These are phyloP conservation scores for Ilex paraguariensis DNA, from an alignment of 305 asterid species.

Conservation along the genomic window DNA sequence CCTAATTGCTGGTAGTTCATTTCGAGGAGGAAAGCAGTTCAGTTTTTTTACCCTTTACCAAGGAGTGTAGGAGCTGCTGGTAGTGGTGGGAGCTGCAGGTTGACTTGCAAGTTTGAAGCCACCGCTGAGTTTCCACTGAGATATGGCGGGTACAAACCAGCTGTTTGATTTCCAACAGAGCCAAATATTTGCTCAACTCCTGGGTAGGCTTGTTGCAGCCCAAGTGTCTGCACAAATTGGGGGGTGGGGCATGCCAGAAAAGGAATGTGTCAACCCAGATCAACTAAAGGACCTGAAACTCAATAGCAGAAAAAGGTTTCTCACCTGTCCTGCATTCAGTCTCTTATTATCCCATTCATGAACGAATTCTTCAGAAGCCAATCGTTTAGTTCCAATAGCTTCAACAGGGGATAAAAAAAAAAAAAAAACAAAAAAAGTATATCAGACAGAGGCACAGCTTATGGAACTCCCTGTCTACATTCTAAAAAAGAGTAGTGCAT, in stretches of 20 bases:
- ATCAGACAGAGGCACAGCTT: conserved; percentile 7
- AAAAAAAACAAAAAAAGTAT: conserved; percentile 13
- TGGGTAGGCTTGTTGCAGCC: conserved; percentile 47
- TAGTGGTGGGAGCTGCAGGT: conserved; percentile 34
- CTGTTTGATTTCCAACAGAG: conserved; percentile 35
- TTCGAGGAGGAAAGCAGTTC: not conserved
- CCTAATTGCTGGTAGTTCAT: not conserved
- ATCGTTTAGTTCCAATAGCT: conserved; percentile 89
- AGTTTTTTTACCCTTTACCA: conserved; percentile 70
- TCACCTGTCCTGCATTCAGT: conserved; percentile 80
- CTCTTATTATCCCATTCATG: conserved; percentile 79
- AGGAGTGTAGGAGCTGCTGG: conserved; percentile 46
- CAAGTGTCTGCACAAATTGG: conserved; percentile 33
- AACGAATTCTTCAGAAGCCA: conserved; percentile 80
- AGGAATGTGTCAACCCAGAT: conserved; percentile 9
- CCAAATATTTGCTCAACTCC: conserved; percentile 36
- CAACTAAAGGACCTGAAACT: conserved; percentile 5
- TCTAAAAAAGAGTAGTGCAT: no score
- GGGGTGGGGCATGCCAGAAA: conserved; percentile 4
- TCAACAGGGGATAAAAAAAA: conserved; percentile 20
- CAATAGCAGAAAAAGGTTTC: conserved; percentile 19
- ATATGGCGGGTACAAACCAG: conserved; percentile 33
- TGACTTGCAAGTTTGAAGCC: conserved; percentile 50
- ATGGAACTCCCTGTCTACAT: no score
- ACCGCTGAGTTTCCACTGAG: conserved; percentile 34